Evolutionary conservation across 192 early-diverging fungal species (phyloP).

Genomic region (Coemansia sp.): DNA sequence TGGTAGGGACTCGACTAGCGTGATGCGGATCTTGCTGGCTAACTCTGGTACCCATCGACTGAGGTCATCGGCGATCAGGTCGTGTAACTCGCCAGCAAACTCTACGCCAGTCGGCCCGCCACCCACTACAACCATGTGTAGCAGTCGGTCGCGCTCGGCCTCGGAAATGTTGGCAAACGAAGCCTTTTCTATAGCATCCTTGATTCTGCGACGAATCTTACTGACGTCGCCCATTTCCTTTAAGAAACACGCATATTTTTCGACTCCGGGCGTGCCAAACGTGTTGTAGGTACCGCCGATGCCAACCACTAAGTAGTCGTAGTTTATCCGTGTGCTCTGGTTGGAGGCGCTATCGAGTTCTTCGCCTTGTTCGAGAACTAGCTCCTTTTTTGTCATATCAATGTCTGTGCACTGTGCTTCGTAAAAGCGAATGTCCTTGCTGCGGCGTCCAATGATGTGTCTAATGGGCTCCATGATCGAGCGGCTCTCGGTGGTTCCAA

Average conservation of each 20-base stretch:
- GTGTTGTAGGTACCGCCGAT: slow-evolving; percentile 84
- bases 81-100: slow-evolving; percentile 75
- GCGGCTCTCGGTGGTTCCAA: slow-evolving; percentile 86
- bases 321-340: slow-evolving; percentile 55
- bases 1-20: slow-evolving; percentile 79
- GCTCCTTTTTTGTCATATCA: slow-evolving; percentile 74
- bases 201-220: slow-evolving; percentile 74
- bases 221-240: slow-evolving; percentile 85
- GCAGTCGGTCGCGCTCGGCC: slow-evolving; percentile 63
- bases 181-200: slow-evolving; percentile 82
- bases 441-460: slow-evolving; percentile 78
- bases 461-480: slow-evolving; percentile 86
- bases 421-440: slow-evolving; percentile 74
- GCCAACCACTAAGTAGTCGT: slow-evolving; percentile 83
- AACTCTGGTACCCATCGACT: slow-evolving; percentile 72
- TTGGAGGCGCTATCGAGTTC: slow-evolving; percentile 59
- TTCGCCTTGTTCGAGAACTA: slow-evolving; percentile 70
- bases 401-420: slow-evolving; percentile 86
- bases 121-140: slow-evolving; percentile 88
- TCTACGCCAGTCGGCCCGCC: slow-evolving; percentile 87
- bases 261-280: slow-evolving; percentile 82
- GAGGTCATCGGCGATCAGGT: slow-evolving; percentile 84
- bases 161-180: slow-evolving; percentile 66
- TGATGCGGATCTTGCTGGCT: slow-evolving; percentile 64
- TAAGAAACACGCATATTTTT: slow-evolving; percentile 81